Evolutionary conservation across 2,329 filamentous ascomycete species (phyloP).

Genomic region (Talaromyces sp.): DNA sequence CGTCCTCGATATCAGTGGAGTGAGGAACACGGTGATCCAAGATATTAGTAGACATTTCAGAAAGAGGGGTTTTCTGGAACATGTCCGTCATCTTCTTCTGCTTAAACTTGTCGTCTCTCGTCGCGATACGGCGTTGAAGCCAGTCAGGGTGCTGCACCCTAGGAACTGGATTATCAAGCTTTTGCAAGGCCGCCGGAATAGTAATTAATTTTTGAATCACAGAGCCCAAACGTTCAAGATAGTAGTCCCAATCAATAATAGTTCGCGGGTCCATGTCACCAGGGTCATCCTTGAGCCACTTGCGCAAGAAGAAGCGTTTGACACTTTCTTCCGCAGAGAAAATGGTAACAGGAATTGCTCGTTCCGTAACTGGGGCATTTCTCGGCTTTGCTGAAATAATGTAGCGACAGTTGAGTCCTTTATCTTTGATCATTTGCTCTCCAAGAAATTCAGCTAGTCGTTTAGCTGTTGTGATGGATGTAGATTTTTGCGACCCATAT

Average conservation of each 20-base stretch:
- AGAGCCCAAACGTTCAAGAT: conserved; percentile 88
- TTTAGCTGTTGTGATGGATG: conserved; percentile 96
- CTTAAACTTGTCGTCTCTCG: conserved; percentile 95
- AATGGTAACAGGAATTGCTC: conserved; percentile 91
- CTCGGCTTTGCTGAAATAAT: conserved; percentile 88
- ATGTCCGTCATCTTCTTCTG: conserved; percentile 98
- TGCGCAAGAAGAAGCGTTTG: conserved; percentile 83
- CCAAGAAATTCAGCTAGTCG: conserved; percentile 93
- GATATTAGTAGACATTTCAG: conserved; percentile 64
- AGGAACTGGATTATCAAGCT: conserved; percentile 89
- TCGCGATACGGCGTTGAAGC: conserved; percentile 87
- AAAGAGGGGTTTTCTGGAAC: conserved; percentile 65
- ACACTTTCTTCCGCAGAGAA: conserved; percentile 88
- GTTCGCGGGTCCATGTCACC: conserved; percentile 82
- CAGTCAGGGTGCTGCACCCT: conserved; percentile 92
- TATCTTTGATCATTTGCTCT: conserved; percentile 99
- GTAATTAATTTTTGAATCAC: conserved; percentile 99
- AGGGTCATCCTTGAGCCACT: conserved; percentile 94
- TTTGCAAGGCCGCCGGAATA: conserved; percentile 93
- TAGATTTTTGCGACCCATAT: conserved; percentile 92
- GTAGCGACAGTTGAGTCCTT: conserved; percentile 98
- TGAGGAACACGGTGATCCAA: conserved; percentile 51
- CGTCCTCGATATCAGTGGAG: conserved; percentile 70
- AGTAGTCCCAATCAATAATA: conserved; percentile 96
- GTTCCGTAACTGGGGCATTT: conserved; percentile 87